phyloP scores from a whole-genome alignment of 2,329 filamentous ascomycete species.

The Neonectria magnoliae region DNA sequence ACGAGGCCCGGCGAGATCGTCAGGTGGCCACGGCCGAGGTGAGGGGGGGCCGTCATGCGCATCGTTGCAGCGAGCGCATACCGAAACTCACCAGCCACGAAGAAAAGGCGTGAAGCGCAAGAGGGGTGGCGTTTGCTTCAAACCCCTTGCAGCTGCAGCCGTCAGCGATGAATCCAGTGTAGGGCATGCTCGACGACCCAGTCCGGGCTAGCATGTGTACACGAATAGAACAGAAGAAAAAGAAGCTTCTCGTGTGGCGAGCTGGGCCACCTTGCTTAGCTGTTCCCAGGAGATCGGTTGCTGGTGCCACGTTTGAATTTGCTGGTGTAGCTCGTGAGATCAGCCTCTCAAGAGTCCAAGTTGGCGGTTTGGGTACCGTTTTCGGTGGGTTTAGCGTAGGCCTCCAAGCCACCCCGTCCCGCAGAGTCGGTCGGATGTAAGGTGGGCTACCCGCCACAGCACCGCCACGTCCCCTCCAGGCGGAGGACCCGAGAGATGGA shows the following conservation, averaged over 20 bases:
- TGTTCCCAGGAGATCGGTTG: constrained; percentile 22
- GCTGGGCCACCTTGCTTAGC: neutral
- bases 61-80: constrained; percentile 19
- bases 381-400: constrained; percentile 25
- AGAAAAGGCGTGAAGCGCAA: neutral
- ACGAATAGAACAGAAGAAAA: neutral
- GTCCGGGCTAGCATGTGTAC: neutral
- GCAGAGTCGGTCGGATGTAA: constrained; percentile 5
- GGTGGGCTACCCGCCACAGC: constrained; percentile 24
- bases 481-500: neutral
- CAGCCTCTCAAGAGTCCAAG: neutral
- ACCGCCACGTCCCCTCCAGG: constrained; percentile 23
- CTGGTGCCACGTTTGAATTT: constrained; percentile 22
- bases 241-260: constrained; percentile 8
- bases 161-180: neutral
- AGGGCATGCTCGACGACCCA: neutral
- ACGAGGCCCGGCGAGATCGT: constrained; percentile 10
- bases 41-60: constrained; percentile 11
- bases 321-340: neutral
- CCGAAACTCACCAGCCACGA: constrained; percentile 6
- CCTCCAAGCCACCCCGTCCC: constrained; percentile 33
- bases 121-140: neutral
- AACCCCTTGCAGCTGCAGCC: neutral
- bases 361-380: neutral
- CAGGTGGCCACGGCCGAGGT: constrained; percentile 13